phyloP scores from a whole-genome alignment of 2,329 filamentous ascomycete species.

The Waltergamsia citrina region DNA sequence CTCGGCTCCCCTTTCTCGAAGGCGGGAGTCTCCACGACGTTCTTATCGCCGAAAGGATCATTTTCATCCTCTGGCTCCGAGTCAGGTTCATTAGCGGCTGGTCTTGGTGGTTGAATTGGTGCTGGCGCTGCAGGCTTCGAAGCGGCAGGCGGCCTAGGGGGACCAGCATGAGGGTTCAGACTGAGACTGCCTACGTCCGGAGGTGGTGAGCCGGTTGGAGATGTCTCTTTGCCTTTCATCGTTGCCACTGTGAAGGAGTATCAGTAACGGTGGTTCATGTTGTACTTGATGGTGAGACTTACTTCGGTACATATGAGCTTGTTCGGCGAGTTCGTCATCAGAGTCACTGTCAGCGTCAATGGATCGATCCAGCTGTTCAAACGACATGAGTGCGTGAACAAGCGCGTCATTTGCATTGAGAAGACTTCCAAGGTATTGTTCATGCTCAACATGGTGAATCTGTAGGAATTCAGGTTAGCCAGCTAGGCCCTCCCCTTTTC shows the following conservation, averaged over 20 bases:
- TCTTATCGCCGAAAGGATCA: conserved; percentile 78
- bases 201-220: conserved; percentile 27
- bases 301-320: conserved; percentile 57
- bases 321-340: conserved; percentile 57
- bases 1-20: conserved; percentile 17
- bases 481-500: conserved; percentile 2
- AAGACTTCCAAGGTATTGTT: conserved; percentile 84
- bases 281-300: conserved; percentile 10
- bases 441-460: conserved; percentile 85
- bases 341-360: conserved; percentile 68
- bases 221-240: conserved; percentile 39
- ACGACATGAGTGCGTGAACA: conserved; percentile 87
- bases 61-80: conserved; percentile 65
- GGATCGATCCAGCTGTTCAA: conserved; percentile 83
- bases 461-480: conserved; percentile 14
- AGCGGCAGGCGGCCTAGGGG: conserved; percentile 34
- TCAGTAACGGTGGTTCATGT: conserved; percentile 11
- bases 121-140: conserved; percentile 42
- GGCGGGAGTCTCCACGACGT: conserved; percentile 45
- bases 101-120: conserved; percentile 27
- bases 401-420: conserved; percentile 94
- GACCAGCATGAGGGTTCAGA: conserved; percentile 32
- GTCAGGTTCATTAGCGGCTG: conserved; percentile 29
- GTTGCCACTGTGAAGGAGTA: conserved; percentile 32
- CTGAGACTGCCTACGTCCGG: conserved; percentile 35